Evolutionary conservation across 805 yeast species (phyloP).

Genomic region (Lachancea meyersii): DNA sequence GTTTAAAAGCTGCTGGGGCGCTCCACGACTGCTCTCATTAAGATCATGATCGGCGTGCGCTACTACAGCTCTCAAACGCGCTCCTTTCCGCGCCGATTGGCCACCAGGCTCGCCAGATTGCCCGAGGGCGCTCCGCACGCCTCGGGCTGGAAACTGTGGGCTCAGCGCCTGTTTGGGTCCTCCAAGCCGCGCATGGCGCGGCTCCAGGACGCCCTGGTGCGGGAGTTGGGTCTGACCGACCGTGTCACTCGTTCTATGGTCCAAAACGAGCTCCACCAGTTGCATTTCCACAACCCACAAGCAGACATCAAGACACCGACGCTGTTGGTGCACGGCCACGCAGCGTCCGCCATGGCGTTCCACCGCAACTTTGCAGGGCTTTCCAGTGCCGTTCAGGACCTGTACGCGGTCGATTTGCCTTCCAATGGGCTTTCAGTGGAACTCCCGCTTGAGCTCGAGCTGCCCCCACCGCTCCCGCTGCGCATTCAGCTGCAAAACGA

Average conservation of each 20-base stretch:
- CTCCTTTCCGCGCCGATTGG: slow-evolving; percentile 6
- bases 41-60: slow-evolving; percentile 1
- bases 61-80: background rate
- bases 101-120: slow-evolving; percentile 5
- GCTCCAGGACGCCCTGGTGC: slow-evolving; percentile 23
- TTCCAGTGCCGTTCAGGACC: slow-evolving; percentile 41
- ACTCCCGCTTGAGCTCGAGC: slow-evolving; percentile 28
- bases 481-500: slow-evolving; percentile 20
- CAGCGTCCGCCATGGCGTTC: slow-evolving; percentile 82
- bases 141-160: slow-evolving; percentile 14
- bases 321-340: slow-evolving; percentile 83
- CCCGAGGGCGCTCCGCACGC: slow-evolving; percentile 3
- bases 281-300: slow-evolving; percentile 28
- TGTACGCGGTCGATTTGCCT: slow-evolving; percentile 65
- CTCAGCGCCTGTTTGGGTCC: slow-evolving; percentile 1
- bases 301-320: slow-evolving; percentile 32
- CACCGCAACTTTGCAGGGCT: slow-evolving; percentile 59
- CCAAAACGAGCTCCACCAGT: slow-evolving; percentile 26
- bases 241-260: slow-evolving; percentile 16
- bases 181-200: slow-evolving; percentile 11
- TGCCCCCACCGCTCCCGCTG: slow-evolving; percentile 10
- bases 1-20: no score
- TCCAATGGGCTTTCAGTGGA: slow-evolving; percentile 66
- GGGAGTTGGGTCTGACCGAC: slow-evolving; percentile 15
- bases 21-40: no score